These are phyloP conservation scores for Macrocybe gigantea DNA, from an alignment of 768 basidiomycete genomes.

Conservation along the genomic window DNA sequence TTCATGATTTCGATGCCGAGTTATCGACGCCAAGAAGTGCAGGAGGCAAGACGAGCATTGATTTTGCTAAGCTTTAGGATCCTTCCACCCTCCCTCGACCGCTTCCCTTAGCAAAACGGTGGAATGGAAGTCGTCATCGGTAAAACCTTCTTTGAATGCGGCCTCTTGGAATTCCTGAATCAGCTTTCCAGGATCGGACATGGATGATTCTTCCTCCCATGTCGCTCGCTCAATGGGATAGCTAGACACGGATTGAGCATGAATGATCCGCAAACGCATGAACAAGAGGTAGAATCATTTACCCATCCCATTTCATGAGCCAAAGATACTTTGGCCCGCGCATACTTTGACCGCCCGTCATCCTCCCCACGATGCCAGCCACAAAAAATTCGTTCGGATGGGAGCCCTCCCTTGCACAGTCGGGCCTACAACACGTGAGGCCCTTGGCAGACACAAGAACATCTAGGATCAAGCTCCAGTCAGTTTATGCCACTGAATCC, in stretches of 20 bases:
- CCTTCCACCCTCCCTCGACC: slow-evolving; percentile 22
- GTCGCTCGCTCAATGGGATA: slow-evolving; percentile 27
- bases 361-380: slow-evolving; percentile 27
- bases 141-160: slow-evolving; percentile 21
- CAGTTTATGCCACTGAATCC: neutral
- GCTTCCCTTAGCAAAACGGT: slow-evolving; percentile 26
- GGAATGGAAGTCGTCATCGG: slow-evolving; percentile 15
- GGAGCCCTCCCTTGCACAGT: slow-evolving; percentile 16
- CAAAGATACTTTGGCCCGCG: slow-evolving; percentile 17
- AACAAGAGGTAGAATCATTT: slow-evolving; percentile 5
- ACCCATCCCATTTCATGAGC: slow-evolving; percentile 38
- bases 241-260: slow-evolving; percentile 12
- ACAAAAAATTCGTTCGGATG: slow-evolving; percentile 22
- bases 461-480: slow-evolving; percentile 7
- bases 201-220: slow-evolving; percentile 25
- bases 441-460: slow-evolving; percentile 3
- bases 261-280: neutral
- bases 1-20: neutral
- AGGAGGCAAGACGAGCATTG: neutral
- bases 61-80: slow-evolving; percentile 6
- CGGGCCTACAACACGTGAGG: slow-evolving; percentile 19
- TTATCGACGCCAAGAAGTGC: neutral
- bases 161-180: slow-evolving; percentile 23
- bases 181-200: slow-evolving; percentile 21
- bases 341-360: slow-evolving; percentile 17